Percentiles rank a stretch among this genome's conserved stretches.
phyloP scores from a whole-genome alignment of 495 filamentous ascomycete genomes.

The Endocarpon pusillum region DNA sequence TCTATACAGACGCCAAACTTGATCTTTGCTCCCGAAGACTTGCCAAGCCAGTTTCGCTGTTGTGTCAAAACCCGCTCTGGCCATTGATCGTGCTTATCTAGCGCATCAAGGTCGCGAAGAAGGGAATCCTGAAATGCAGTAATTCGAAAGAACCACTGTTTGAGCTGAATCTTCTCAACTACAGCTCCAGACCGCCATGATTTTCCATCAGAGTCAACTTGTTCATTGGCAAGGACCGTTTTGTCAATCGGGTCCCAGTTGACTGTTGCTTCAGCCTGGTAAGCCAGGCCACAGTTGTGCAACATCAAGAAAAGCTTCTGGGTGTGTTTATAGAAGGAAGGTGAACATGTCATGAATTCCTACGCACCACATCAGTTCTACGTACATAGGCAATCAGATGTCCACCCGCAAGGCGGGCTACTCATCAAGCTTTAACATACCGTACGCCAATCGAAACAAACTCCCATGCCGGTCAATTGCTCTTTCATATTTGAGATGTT shows the following conservation, averaged over 20 bases:
- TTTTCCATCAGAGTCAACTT: constrained; percentile 65
- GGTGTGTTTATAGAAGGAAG: constrained; percentile 75
- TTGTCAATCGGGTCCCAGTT: constrained; percentile 85
- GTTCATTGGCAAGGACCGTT: constrained; percentile 82
- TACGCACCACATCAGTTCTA: constrained; percentile 18
- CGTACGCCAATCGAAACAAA: constrained; percentile 63
- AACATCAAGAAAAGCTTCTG: constrained; percentile 69
- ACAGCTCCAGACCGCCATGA: constrained; percentile 82
- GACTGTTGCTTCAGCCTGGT: constrained; percentile 61
- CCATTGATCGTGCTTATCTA: constrained; percentile 48
- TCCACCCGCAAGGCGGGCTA: not conserved
- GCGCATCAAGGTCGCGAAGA: constrained; percentile 48
- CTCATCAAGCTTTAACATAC: constrained; percentile 30
- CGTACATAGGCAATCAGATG: constrained; percentile 6
- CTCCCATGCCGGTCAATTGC: constrained; percentile 61
- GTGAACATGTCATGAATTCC: constrained; percentile 72
- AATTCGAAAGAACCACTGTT: constrained; percentile 85
- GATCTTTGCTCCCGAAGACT: constrained; percentile 53
- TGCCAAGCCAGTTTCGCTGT: constrained; percentile 83
- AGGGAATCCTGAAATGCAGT: constrained; percentile 61
- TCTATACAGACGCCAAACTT: constrained; percentile 40
- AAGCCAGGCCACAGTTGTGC: constrained; percentile 53
- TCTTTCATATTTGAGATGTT: constrained; percentile 77
- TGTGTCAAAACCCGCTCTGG: constrained; percentile 65
- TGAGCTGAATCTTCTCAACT: constrained; percentile 60